These are phyloP conservation scores for Moesziomyces antarcticus DNA, from an alignment of 1,284 basidiomycete genomes.

Conservation along the genomic window DNA sequence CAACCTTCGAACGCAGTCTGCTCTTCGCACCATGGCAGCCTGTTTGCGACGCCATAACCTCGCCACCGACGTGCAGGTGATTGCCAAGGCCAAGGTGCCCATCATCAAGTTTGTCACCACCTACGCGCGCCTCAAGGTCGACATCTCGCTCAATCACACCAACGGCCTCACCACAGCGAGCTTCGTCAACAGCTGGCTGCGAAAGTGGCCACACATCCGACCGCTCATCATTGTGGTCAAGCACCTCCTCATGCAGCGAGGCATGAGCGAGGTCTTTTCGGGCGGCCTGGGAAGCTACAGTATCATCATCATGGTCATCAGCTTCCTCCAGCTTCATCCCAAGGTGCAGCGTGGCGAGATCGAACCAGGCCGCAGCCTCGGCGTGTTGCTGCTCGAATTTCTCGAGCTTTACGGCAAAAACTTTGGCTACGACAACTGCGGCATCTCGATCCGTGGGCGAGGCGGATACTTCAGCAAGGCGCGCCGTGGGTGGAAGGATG, in stretches of 20 bases:
- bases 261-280: conserved; percentile 96
- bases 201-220: conserved; percentile 79
- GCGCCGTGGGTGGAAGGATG: conserved; percentile 57
- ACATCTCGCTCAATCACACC: conserved; percentile 67
- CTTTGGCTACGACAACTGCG: conserved; percentile 77
- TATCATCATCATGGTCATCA: conserved; percentile 90
- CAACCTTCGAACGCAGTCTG: conserved; percentile 64
- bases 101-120: conserved; percentile 91
- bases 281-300: conserved; percentile 95
- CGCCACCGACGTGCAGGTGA: conserved; percentile 77
- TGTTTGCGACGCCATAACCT: conserved; percentile 71
- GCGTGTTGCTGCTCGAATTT: conserved; percentile 92
- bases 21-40: conserved; percentile 69
- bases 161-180: conserved; percentile 84
- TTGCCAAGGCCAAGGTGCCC: conserved; percentile 89
- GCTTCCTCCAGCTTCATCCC: conserved; percentile 95
- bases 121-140: conserved; percentile 70
- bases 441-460: conserved; percentile 80
- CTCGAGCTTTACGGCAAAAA: conserved; percentile 93
- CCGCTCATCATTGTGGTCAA: conserved; percentile 79
- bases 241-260: conserved; percentile 86
- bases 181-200: conserved; percentile 84
- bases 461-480: conserved; percentile 78
- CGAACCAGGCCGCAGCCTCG: conserved; percentile 85
- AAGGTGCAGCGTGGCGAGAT: conserved; percentile 90